phyloP scores from a whole-genome alignment of 106 monocot genomes.

The Dendrobium chrysotoxum region DNA sequence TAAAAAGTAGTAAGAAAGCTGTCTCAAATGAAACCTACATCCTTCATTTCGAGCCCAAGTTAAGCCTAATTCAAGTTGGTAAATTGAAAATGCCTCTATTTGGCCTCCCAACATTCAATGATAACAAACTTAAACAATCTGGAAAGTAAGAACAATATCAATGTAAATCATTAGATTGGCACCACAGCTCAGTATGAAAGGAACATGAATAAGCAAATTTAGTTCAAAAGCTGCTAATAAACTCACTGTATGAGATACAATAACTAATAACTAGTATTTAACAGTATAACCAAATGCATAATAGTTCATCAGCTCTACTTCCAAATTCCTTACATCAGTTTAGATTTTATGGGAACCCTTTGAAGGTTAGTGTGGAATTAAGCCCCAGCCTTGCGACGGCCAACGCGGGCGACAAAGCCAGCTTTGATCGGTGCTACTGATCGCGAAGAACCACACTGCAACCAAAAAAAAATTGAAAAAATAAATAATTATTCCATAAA shows the following conservation, averaged over 20 bases:
- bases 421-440: conserved; percentile 82
- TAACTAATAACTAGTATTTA: background rate
- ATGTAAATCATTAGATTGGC: too few species aligned
- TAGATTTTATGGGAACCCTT: background rate
- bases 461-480: background rate
- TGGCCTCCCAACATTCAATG: too few species aligned
- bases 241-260: background rate
- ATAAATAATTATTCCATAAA: background rate
- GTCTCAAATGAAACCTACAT: too few species aligned
- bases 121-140: too few species aligned
- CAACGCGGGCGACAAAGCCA: conserved; percentile 80
- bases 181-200: too few species aligned
- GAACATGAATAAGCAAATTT: too few species aligned
- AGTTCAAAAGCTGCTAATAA: background rate
- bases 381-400: conserved; percentile 65
- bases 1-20: too few species aligned
- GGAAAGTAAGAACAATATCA: too few species aligned
- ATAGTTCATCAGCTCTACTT: background rate
- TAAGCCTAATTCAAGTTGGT: too few species aligned
- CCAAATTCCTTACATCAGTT: background rate
- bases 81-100: too few species aligned
- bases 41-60: too few species aligned
- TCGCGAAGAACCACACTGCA: conserved; percentile 77
- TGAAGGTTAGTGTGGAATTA: conserved; percentile 8
- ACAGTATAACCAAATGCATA: background rate